Percentiles rank a stretch among this genome's conserved stretches.
Conservation (phyloP, 2,329 filamentous ascomycete species). For the Botrytis medusae region DNA sequence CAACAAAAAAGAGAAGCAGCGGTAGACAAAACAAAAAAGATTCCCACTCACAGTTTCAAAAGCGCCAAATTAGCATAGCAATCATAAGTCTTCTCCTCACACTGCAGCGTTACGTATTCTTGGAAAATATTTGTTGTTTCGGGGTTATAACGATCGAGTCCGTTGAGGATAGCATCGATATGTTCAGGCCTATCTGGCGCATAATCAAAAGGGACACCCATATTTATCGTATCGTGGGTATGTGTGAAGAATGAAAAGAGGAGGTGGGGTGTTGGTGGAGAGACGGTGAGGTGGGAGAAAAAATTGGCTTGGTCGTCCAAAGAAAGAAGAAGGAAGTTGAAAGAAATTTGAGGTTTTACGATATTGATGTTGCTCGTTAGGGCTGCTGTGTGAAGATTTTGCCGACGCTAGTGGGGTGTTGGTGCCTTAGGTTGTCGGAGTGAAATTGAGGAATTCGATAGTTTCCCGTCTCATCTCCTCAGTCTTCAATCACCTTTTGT, state of each 20-base stretch:
- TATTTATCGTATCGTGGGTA: conserved; percentile 22
- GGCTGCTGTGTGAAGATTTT: conserved; percentile 22
- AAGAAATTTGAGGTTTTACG: conserved; percentile 20
- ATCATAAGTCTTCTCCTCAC: conserved; percentile 91
- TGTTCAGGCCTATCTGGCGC: conserved; percentile 88
- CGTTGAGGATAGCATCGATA: conserved; percentile 91
- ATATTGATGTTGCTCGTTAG: conserved; percentile 17
- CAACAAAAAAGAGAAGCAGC: background rate
- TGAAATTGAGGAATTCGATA: background rate
- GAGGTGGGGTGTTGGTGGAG: conserved; percentile 6
- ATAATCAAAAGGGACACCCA: conserved; percentile 67
- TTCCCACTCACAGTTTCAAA: conserved; percentile 83
- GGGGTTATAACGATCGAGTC: conserved; percentile 97
- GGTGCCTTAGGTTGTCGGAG: background rate
- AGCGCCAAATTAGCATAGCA: conserved; percentile 95
- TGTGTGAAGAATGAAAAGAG: background rate
- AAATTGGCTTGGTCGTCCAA: conserved; percentile 19
- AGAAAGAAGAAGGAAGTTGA: conserved; percentile 17
- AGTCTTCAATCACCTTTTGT: background rate
- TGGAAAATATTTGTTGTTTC: conserved; percentile 93
- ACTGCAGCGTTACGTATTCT: conserved; percentile 91
- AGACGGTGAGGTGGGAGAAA: conserved; percentile 13
- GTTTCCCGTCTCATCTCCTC: background rate
- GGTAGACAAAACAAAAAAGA: conserved; percentile 20
- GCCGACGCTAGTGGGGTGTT: conserved; percentile 21